These are phyloP conservation scores for Penicillium sp. DNA, from an alignment of 2,329 filamentous ascomycete species.

Conservation along the genomic window DNA sequence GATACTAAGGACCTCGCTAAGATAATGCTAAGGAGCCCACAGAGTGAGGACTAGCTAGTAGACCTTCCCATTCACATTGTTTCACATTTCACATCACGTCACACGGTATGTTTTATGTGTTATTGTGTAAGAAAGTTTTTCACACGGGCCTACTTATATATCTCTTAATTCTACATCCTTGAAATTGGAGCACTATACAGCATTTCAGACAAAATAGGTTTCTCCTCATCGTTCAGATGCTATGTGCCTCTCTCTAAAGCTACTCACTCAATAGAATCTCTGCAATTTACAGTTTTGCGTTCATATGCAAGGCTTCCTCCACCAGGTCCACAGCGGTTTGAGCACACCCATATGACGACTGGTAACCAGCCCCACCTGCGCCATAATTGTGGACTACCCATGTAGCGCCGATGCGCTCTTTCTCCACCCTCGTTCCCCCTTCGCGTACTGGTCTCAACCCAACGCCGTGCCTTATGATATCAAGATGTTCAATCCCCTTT, in stretches of 20 bases:
- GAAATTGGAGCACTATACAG: background rate
- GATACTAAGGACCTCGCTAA: no score
- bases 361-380: slow-evolving; percentile 57
- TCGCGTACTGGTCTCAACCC: slow-evolving; percentile 72
- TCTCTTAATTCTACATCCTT: background rate
- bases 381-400: slow-evolving; percentile 47
- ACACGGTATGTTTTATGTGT: no score
- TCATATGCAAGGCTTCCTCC: background rate
- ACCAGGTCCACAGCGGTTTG: slow-evolving; percentile 54
- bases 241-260: no score
- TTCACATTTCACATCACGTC: no score
- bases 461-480: slow-evolving; percentile 75
- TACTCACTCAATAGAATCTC: background rate
- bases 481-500: slow-evolving; percentile 65
- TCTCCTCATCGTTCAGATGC: background rate
- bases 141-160: no score
- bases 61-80: no score
- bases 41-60: no score
- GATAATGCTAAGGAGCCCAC: no score
- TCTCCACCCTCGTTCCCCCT: slow-evolving; percentile 74
- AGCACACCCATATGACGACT: slow-evolving; percentile 66
- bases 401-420: slow-evolving; percentile 61
- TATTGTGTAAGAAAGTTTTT: no score
- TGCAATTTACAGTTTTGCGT: background rate
- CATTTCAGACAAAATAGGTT: background rate